phyloP scores from a whole-genome alignment of 805 yeast genomes.

The Vanderwaltozyma tropicalis region DNA sequence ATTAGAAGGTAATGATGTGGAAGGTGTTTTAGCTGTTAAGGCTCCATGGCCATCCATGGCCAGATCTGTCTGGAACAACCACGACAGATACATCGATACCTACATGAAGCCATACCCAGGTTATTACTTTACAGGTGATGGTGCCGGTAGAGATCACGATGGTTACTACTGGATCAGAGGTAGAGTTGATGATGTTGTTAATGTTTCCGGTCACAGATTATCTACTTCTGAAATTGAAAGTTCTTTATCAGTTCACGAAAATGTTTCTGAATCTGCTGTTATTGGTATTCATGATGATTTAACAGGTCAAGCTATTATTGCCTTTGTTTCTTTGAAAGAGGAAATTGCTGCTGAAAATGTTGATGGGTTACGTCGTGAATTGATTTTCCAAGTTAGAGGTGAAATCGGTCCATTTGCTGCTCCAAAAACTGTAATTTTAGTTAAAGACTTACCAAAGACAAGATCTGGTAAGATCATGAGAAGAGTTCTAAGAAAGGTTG shows the following conservation, averaged over 20 bases:
- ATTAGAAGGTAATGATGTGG: constrained; percentile 78
- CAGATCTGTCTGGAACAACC: constrained; percentile 86
- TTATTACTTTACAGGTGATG: constrained; percentile 94
- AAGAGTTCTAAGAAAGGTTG: constrained; percentile 86
- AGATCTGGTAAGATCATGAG: constrained; percentile 98
- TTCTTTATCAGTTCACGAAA: constrained; percentile 65
- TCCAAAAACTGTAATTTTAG: constrained; percentile 73
- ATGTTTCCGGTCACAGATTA: constrained; percentile 93
- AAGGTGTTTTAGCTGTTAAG: constrained; percentile 88
- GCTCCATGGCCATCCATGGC: constrained; percentile 99
- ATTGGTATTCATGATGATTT: constrained; percentile 91
- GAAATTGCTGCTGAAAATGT: constrained; percentile 25
- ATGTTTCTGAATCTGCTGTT: constrained; percentile 92
- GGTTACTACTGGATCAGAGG: constrained; percentile 98
- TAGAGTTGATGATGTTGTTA: constrained; percentile 96
- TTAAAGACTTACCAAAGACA: constrained; percentile 92
- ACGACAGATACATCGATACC: constrained; percentile 77
- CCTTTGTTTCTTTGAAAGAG: constrained; percentile 74
- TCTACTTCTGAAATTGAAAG: constrained; percentile 98
- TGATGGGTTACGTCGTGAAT: constrained; percentile 40
- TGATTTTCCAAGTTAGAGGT: constrained; percentile 72
- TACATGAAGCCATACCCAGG: constrained; percentile 90
- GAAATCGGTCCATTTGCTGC: constrained; percentile 70
- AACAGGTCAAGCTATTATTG: constrained; percentile 96
- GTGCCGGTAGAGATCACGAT: constrained; percentile 94